Conservation (phyloP, 2,329 filamentous ascomycete species). For the Thielaviopsis cerberus region DNA sequence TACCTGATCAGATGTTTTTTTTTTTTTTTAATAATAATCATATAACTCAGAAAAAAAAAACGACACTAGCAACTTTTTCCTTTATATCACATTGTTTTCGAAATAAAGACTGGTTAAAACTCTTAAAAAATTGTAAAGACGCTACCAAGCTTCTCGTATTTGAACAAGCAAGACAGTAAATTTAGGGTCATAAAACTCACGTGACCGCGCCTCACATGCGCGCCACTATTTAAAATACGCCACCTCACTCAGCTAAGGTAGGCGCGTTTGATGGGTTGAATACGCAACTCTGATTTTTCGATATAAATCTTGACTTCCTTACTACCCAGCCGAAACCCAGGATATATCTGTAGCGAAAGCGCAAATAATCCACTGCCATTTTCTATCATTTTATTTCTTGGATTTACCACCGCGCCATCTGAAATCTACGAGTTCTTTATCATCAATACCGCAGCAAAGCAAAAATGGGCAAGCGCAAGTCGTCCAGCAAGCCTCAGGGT, state of each 20-base stretch:
- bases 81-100: too few species aligned
- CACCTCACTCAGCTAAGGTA: not conserved
- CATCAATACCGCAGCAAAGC: not conserved
- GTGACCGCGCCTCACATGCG: not conserved
- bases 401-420: not conserved
- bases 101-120: too few species aligned
- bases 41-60: too few species aligned
- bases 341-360: not conserved
- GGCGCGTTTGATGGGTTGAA: not conserved
- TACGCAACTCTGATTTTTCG: not conserved
- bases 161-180: too few species aligned
- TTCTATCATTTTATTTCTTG: not conserved
- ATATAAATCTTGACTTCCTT: not conserved
- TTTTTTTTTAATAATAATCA: not conserved
- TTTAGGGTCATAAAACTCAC: not conserved
- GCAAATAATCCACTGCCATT: not conserved
- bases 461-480: constrained; percentile 77
- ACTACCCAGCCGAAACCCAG: not conserved
- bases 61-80: too few species aligned
- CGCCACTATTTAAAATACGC: not conserved
- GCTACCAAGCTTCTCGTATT: too few species aligned
- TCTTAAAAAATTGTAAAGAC: too few species aligned
- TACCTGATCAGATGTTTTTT: too few species aligned
- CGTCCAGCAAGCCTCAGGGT: constrained; percentile 60
- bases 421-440: not conserved